Evolutionary conservation across 2,329 filamentous ascomycete genomes (phyloP).

Genomic region (Alternaria triticimaculans): DNA sequence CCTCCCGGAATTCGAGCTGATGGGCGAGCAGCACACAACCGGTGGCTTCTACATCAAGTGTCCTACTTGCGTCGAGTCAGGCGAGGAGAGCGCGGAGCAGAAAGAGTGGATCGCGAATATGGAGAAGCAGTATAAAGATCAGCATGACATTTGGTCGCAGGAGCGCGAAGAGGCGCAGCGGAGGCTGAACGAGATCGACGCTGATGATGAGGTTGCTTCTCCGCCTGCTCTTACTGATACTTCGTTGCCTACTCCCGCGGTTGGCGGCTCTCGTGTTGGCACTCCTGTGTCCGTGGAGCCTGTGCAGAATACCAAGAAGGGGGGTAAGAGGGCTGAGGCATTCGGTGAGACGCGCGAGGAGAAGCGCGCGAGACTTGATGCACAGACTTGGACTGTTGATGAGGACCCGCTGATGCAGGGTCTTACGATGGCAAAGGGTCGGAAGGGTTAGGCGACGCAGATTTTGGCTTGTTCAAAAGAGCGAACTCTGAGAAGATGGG

Average conservation of each 20-base stretch:
- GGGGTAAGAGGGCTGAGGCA: conserved; percentile 1
- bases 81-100: conserved; percentile 24
- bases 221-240: conserved; percentile 38
- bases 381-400: conserved; percentile 4
- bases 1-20: conserved; percentile 60
- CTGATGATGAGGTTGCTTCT: conserved; percentile 25
- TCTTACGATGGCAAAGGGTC: background rate
- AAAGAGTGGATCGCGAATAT: conserved; percentile 32
- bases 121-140: conserved; percentile 31
- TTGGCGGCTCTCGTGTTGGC: conserved; percentile 27
- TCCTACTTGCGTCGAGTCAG: conserved; percentile 46
- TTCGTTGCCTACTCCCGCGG: conserved; percentile 30
- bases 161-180: conserved; percentile 23
- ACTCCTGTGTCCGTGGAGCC: conserved; percentile 25
- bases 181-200: conserved; percentile 18
- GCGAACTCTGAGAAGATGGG: no score
- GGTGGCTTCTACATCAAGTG: conserved; percentile 63
- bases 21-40: conserved; percentile 51
- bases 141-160: conserved; percentile 31
- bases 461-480: background rate
- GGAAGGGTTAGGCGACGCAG: background rate
- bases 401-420: conserved; percentile 7
- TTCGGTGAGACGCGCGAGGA: conserved; percentile 9
- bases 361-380: conserved; percentile 24
- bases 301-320: conserved; percentile 5